These are phyloP conservation scores for Podospora anserina DNA, from an alignment of 495 filamentous ascomycete genomes.

Conservation along the genomic window DNA sequence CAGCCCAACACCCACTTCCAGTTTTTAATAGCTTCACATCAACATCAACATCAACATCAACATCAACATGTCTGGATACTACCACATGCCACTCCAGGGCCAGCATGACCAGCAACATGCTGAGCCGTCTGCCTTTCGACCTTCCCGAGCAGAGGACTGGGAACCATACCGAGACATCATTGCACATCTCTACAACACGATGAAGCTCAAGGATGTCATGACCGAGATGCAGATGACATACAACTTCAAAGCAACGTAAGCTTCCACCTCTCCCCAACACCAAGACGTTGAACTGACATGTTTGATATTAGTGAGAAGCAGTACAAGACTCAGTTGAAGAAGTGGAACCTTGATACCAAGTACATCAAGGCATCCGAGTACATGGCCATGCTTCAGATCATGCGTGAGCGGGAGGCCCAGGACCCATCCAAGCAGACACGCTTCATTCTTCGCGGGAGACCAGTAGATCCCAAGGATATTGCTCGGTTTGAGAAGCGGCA, in stretches of 20 bases:
- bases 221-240: conserved; percentile 29
- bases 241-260: conserved; percentile 39
- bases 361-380: conserved; percentile 40
- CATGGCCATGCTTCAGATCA: conserved; percentile 38
- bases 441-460: conserved; percentile 32
- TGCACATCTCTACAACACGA: conserved; percentile 32
- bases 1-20: background rate
- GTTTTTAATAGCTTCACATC: background rate
- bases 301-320: conserved; percentile 30
- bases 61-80: conserved; percentile 17
- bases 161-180: conserved; percentile 37
- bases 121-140: conserved; percentile 23
- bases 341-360: conserved; percentile 42
- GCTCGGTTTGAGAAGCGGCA: conserved; percentile 37
- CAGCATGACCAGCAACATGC: conserved; percentile 9
- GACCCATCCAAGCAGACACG: conserved; percentile 32
- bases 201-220: conserved; percentile 40
- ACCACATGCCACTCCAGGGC: conserved; percentile 12
- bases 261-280: background rate
- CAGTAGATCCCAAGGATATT: conserved; percentile 36
- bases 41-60: conserved; percentile 6
- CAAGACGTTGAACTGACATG: background rate
- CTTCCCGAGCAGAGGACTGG: conserved; percentile 38
- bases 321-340: conserved; percentile 41
- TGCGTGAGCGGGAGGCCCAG: conserved; percentile 26